Evolutionary conservation across 441 rosid species (phyloP), one percentile per base, ranked within the genome.

Genomic region (Corymbia calophylla): DNA sequence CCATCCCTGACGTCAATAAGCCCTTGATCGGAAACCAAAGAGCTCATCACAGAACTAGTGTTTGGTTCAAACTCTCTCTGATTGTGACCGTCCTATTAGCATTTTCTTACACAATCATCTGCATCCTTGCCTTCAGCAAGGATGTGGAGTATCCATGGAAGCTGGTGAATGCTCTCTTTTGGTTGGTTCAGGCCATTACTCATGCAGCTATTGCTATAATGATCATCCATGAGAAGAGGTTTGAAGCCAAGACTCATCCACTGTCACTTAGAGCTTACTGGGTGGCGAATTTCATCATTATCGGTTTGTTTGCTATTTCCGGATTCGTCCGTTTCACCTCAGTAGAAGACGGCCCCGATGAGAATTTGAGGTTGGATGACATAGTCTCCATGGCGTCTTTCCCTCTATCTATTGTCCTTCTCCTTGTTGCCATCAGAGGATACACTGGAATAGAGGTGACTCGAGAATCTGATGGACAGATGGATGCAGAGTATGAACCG

Each of bases 121-220:
- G 93, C 94, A 91, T 96, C 90, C 88, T 94, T 18, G 90, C 96
- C 17, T 93, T 97, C 93, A 91, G 89, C 73, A 92, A 91, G 86
- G 89, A 68, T 77, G 82, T 87, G 54, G 87, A 89, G 31, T 88
- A n/a, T 84, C 94, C 93, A 15, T 96, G 95, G 94, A 93, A 92
- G 80, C 90, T 91, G 23, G 27, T 94, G 9, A 93, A 94, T 64
- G 92, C 93, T 5, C 53, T 92, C 21, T 98, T 97, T 90, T 97
- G 98, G 98, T 62, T 96, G 11, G 88, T 95, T 89, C 97, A 97
- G 91, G 97, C 98, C 91, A 60, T 95, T 35, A 96, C 98, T 87
- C 96, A 96, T 92, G 93, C 90, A 48, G 92, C 93, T 60, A 90
- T 96, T 62, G 93, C 95, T 31, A 91, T 96, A 88, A 91, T 97